phyloP scores from a whole-genome alignment of 2,329 filamentous ascomycete genomes.

The Nemania sp. region DNA sequence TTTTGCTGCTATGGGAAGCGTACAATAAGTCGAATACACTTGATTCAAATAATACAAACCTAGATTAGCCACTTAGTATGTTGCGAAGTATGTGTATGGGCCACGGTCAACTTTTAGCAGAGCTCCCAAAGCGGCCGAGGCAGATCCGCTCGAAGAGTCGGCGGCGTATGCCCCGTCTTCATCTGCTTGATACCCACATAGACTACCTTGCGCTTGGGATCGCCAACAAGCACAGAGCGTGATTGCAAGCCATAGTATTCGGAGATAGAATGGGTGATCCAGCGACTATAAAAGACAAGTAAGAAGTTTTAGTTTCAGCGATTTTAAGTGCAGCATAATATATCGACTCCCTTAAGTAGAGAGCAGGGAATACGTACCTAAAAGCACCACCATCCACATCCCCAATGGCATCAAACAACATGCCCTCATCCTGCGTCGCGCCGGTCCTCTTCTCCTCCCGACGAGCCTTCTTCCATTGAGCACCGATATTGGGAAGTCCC shows the following conservation, averaged over 20 bases:
- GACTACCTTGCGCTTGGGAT: constrained; percentile 80
- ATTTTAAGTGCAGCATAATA: background rate
- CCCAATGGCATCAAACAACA: constrained; percentile 84
- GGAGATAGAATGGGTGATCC: constrained; percentile 92
- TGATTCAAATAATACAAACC: constrained; percentile 18
- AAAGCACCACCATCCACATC: constrained; percentile 81
- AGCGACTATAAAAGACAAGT: constrained; percentile 70
- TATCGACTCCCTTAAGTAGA: background rate
- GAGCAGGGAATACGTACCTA: constrained; percentile 68
- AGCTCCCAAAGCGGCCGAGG: constrained; percentile 74
- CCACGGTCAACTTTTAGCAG: constrained; percentile 53
- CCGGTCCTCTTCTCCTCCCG: constrained; percentile 68
- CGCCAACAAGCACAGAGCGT: constrained; percentile 79
- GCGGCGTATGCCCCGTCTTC: constrained; percentile 46
- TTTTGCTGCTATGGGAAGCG: constrained; percentile 10
- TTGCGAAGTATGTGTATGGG: background rate
- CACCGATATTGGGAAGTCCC: background rate
- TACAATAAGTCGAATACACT: constrained; percentile 8
- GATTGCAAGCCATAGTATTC: constrained; percentile 92
- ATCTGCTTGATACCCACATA: constrained; percentile 79
- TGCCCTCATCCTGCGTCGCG: constrained; percentile 65
- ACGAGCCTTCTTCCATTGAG: constrained; percentile 60
- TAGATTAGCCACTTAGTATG: constrained; percentile 9
- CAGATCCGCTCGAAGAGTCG: constrained; percentile 54
- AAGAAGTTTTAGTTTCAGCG: constrained; percentile 34